Evolutionary conservation across 208 protist species (phyloP).

Genomic region (Trypanosoma melophagium): DNA sequence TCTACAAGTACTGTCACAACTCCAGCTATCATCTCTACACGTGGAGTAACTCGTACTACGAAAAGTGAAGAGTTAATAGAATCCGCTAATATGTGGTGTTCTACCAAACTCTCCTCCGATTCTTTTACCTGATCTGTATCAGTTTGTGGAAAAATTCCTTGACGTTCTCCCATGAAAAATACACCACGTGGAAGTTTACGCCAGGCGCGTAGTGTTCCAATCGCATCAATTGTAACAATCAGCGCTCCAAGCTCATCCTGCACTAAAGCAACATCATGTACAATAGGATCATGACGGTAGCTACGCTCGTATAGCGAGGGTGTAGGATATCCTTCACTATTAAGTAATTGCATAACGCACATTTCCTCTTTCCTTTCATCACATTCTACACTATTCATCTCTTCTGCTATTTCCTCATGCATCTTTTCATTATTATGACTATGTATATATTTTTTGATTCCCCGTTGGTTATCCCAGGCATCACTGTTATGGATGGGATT

Average conservation of each 20-base stretch:
- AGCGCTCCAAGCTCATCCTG: constrained; percentile 54
- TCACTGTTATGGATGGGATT: too few species aligned
- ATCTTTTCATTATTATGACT: not conserved
- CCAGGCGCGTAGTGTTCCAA: constrained; percentile 59
- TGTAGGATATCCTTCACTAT: constrained; percentile 35
- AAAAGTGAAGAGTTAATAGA: constrained; percentile 7
- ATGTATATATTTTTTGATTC: too few species aligned
- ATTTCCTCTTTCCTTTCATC: not conserved
- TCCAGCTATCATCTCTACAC: constrained; percentile 2
- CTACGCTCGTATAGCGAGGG: constrained; percentile 63
- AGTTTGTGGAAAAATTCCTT: constrained; percentile 37
- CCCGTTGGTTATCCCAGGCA: too few species aligned
- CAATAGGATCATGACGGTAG: constrained; percentile 38
- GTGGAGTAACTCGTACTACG: constrained; percentile 15
- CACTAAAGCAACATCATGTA: constrained; percentile 51
- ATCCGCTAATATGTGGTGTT: constrained; percentile 20
- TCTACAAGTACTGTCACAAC: constrained; percentile 40
- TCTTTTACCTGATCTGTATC: not conserved
- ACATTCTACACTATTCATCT: not conserved
- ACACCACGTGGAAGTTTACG: constrained; percentile 70
- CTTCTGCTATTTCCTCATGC: not conserved
- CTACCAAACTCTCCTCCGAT: not conserved
- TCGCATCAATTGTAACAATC: constrained; percentile 47
- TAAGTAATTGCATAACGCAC: constrained; percentile 11
- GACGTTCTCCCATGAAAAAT: constrained; percentile 58